A percentile compares a stretch with the other conserved stretches of the same genome.
These are phyloP conservation scores for Fusarium drepaniforme DNA, from an alignment of 2,329 filamentous ascomycete genomes.

Conservation along the genomic window DNA sequence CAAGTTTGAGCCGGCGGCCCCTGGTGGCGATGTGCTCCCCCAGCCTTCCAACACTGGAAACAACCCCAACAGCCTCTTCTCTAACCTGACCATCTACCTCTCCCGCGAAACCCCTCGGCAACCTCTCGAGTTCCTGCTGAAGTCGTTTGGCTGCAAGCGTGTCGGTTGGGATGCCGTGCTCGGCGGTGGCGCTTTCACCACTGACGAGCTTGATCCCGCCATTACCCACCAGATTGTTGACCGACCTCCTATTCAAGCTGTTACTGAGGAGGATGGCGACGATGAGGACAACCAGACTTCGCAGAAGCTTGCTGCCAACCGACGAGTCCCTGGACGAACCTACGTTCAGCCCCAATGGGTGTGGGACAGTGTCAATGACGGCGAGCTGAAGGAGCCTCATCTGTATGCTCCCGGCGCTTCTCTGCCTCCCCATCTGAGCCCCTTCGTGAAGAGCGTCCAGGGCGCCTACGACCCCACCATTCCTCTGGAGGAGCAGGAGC, in stretches of 20 bases:
- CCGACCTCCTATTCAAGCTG: conserved; percentile 79
- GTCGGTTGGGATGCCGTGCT: conserved; percentile 95
- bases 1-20: conserved; percentile 88
- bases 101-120: conserved; percentile 94
- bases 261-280: conserved; percentile 60
- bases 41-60: conserved; percentile 79
- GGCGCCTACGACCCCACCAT: conserved; percentile 93
- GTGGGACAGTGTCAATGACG: conserved; percentile 96
- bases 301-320: conserved; percentile 70
- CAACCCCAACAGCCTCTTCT: conserved; percentile 82
- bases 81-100: conserved; percentile 90
- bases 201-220: conserved; percentile 84
- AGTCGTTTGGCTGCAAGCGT: conserved; percentile 94
- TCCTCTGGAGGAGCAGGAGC: conserved; percentile 87
- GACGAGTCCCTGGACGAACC: conserved; percentile 87
- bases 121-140: conserved; percentile 91
- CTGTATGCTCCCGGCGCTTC: conserved; percentile 90
- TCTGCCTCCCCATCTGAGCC: conserved; percentile 93
- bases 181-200: conserved; percentile 92
- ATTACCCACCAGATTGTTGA: conserved; percentile 99
- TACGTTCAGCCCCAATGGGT: conserved; percentile 99
- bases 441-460: conserved; percentile 89
- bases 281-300: conserved; percentile 72
- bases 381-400: conserved; percentile 87
- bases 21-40: conserved; percentile 85